Evolutionary conservation across 331 rosid species (phyloP).

Genomic region (Prunus yedoensis): DNA sequence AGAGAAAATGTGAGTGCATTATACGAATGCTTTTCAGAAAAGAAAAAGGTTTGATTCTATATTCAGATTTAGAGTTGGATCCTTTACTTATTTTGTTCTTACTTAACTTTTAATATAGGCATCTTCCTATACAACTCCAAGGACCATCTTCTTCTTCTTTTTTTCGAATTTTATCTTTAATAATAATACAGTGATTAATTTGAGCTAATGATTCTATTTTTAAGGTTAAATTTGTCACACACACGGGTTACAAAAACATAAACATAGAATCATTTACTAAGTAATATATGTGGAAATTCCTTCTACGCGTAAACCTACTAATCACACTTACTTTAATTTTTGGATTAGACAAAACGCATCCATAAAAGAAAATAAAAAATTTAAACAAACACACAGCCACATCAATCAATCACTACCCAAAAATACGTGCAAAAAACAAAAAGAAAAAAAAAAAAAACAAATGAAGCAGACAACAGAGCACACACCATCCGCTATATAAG

Average conservation of each 20-base stretch:
- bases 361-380: not conserved
- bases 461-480: not conserved
- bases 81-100: not conserved
- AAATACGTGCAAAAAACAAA: constrained; percentile 4
- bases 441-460: not conserved
- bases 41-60: not conserved
- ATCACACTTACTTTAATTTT: not conserved
- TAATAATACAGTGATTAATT: not conserved
- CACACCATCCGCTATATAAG: constrained; percentile 40
- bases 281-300: not conserved
- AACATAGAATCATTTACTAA: not conserved
- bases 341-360: not conserved
- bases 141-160: no score
- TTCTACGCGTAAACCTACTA: not conserved
- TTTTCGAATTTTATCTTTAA: not conserved
- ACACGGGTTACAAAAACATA: not conserved
- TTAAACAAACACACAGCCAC: not conserved
- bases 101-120: not conserved
- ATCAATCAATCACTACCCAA: not conserved
- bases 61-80: not conserved
- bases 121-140: not conserved
- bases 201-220: no score
- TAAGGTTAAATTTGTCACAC: no score
- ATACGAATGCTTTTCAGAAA: not conserved
- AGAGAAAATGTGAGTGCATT: not conserved